A percentile compares a stretch with the other conserved stretches of the same genome.
phyloP scores from a whole-genome alignment of 2,329 filamentous ascomycete species.

The Coleophoma cylindrospora region DNA sequence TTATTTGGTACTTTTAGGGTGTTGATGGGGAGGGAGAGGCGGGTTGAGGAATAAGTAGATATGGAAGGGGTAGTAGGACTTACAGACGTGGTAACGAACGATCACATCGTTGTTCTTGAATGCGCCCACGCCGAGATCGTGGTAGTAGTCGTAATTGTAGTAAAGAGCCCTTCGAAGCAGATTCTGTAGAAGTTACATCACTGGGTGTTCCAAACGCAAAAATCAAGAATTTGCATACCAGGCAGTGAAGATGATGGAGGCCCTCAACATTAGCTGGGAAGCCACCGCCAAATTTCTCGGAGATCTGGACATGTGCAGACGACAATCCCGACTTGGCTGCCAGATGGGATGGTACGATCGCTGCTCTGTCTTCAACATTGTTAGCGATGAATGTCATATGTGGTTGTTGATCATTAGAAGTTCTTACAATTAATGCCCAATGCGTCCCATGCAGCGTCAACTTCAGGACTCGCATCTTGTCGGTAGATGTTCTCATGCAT shows the following conservation, averaged over 20 bases:
- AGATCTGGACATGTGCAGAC: slow-evolving; percentile 41
- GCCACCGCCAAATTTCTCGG: slow-evolving; percentile 42
- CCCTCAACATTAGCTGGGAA: slow-evolving; percentile 40
- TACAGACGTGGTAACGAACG: slow-evolving; percentile 43
- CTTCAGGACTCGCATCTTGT: slow-evolving; percentile 35
- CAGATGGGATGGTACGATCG: slow-evolving; percentile 34
- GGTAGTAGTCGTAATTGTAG: slow-evolving; percentile 47
- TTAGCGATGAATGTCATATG: too few species aligned
- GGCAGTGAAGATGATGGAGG: slow-evolving; percentile 41
- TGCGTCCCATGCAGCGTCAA: slow-evolving; percentile 44
- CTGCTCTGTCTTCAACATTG: slow-evolving; percentile 27
- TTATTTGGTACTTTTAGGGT: background rate
- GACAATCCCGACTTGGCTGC: slow-evolving; percentile 37
- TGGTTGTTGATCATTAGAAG: too few species aligned
- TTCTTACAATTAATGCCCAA: slow-evolving; percentile 41
- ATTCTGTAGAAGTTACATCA: slow-evolving; percentile 22
- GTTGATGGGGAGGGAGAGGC: too few species aligned
- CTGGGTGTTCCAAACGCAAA: too few species aligned
- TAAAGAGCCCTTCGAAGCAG: slow-evolving; percentile 43
- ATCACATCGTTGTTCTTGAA: slow-evolving; percentile 42
- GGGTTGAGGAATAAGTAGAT: too few species aligned
- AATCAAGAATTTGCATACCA: slow-evolving; percentile 19
- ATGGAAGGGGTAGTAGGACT: slow-evolving; percentile 17
- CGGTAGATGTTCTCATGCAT: slow-evolving; percentile 43
- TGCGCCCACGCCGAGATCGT: slow-evolving; percentile 31